Evolutionary conservation across 768 basidiomycete species (phyloP).

Genomic region (Collybiopsis luxurians): DNA sequence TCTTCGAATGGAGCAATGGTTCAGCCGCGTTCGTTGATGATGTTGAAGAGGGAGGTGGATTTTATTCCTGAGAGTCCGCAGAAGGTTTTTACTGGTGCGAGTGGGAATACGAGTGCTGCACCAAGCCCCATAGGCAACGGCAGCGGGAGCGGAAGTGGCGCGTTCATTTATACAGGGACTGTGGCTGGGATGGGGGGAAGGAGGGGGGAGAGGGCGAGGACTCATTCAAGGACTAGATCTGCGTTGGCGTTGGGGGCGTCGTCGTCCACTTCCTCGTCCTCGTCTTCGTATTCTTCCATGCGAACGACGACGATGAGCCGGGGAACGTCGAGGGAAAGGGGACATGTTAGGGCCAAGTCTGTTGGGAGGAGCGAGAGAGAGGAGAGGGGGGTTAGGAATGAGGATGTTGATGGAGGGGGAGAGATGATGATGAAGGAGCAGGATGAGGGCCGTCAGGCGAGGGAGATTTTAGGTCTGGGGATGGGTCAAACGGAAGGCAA

Average conservation of each 20-base stretch:
- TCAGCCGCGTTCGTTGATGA: slow-evolving; percentile 52
- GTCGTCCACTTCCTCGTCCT: too few relatives aligned
- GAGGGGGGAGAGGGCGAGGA: slow-evolving; percentile 7
- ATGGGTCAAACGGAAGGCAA: background rate
- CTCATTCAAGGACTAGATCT: slow-evolving; percentile 12
- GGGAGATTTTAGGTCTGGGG: too few relatives aligned
- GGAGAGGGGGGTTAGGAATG: too few relatives aligned
- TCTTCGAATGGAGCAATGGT: slow-evolving; percentile 12
- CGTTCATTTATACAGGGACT: background rate
- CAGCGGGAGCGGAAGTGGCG: too few relatives aligned
- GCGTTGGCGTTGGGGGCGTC: slow-evolving; percentile 5
- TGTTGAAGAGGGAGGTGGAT: slow-evolving; percentile 71
- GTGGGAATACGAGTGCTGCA: background rate
- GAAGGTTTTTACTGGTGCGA: slow-evolving; percentile 22
- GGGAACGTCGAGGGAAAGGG: background rate
- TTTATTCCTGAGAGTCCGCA: slow-evolving; percentile 72
- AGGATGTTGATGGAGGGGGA: too few relatives aligned
- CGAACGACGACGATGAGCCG: background rate
- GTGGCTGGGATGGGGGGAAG: slow-evolving; percentile 6
- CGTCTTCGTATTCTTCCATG: slow-evolving; percentile 4
- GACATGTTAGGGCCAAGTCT: slow-evolving; percentile 2
- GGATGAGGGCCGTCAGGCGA: background rate
- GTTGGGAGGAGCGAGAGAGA: slow-evolving; percentile 11
- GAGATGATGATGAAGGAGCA: slow-evolving; percentile 13
- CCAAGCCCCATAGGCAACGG: background rate